A percentile compares a stretch with the other conserved stretches of the same genome.
phyloP scores from a whole-genome alignment of 345 rosid genomes.

The Streptanthus diversifolius region DNA sequence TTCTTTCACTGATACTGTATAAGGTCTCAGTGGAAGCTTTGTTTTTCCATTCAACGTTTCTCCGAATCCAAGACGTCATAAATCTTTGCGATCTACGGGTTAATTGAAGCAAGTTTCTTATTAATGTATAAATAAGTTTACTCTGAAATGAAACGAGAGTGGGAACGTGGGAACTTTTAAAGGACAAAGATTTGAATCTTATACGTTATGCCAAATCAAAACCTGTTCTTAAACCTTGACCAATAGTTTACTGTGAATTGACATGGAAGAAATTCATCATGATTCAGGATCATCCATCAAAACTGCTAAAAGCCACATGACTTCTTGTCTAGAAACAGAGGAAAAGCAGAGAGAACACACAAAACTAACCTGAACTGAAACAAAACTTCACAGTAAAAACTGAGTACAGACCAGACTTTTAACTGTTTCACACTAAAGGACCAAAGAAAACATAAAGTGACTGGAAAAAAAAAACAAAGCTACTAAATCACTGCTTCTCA shows the following conservation, averaged over 20 bases:
- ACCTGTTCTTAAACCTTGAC: neutral
- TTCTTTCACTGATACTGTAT: no score
- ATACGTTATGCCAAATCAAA: no score
- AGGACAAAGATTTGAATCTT: neutral
- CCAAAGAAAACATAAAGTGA: constrained; percentile 19
- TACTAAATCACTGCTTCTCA: constrained; percentile 40
- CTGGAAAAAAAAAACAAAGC: constrained; percentile 25
- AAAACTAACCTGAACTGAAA: neutral
- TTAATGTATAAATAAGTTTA: neutral
- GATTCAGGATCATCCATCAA: neutral
- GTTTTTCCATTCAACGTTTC: no score
- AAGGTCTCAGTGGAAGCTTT: no score
- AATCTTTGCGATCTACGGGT: neutral
- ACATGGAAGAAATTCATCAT: neutral
- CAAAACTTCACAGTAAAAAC: constrained; percentile 23
- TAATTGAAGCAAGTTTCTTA: neutral
- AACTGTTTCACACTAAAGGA: constrained; percentile 16
- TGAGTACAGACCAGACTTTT: constrained; percentile 30
- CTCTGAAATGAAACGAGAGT: neutral
- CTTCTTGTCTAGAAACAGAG: neutral
- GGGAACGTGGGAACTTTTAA: neutral
- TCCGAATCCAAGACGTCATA: neutral
- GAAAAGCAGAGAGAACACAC: neutral
- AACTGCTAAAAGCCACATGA: neutral
- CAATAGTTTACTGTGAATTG: neutral